phyloP scores from a whole-genome alignment of 176 grass and related monocot species.

The Urochloa ruziziensis region DNA sequence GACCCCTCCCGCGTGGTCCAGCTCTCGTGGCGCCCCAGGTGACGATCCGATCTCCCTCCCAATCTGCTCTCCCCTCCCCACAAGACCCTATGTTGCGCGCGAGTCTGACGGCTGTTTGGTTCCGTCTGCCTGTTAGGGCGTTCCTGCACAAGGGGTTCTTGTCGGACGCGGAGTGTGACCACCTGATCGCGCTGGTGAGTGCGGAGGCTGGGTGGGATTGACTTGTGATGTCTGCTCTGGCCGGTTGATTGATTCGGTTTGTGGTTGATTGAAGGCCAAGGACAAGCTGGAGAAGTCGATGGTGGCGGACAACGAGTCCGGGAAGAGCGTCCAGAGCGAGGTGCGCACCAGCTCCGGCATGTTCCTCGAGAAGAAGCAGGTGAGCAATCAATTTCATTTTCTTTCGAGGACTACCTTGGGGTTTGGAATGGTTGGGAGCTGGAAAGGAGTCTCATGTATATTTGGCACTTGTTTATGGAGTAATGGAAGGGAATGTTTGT shows the following conservation, averaged over 20 bases:
- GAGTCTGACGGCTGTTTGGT: slow-evolving; percentile 4
- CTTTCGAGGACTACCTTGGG: background rate
- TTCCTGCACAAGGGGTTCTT: slow-evolving; percentile 90
- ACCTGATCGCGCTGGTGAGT: slow-evolving; percentile 74
- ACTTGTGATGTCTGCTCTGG: background rate
- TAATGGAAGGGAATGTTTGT: slow-evolving; percentile 6
- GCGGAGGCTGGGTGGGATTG: background rate
- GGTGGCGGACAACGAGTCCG: slow-evolving; percentile 77
- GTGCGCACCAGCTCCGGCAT: slow-evolving; percentile 87
- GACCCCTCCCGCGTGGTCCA: slow-evolving; percentile 67
- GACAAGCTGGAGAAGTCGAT: slow-evolving; percentile 89
- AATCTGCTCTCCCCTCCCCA: no score
- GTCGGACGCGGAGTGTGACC: slow-evolving; percentile 68
- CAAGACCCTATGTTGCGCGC: background rate
- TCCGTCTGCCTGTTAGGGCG: slow-evolving; percentile 34
- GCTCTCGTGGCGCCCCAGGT: slow-evolving; percentile 86
- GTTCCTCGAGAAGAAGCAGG: slow-evolving; percentile 85
- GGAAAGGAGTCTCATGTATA: background rate
- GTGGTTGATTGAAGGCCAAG: slow-evolving; percentile 46
- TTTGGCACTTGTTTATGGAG: background rate
- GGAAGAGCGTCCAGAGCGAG: slow-evolving; percentile 69
- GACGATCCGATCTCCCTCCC: slow-evolving; percentile 29
- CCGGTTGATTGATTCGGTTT: slow-evolving; percentile 5
- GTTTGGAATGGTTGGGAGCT: background rate
- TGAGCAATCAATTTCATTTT: slow-evolving; percentile 20